A percentile compares a stretch with the other conserved stretches of the same genome.
Evolutionary conservation across 345 rosid species (phyloP).

Genomic region (Eucalyptus leucophloia): DNA sequence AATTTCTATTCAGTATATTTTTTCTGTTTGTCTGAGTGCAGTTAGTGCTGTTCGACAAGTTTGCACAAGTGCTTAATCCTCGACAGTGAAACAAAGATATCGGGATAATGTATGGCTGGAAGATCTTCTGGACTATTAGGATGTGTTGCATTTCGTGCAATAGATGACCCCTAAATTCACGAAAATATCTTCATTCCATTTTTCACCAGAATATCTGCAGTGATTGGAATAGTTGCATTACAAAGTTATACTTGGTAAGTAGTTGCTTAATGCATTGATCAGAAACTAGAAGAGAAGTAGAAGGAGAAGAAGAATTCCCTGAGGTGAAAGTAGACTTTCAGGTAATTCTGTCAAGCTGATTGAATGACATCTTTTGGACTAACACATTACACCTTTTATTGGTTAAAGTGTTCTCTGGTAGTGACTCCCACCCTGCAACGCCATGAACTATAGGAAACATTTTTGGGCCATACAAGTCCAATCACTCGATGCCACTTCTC

Average conservation of each 20-base stretch:
- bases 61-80: neutral
- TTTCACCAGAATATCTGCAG: neutral
- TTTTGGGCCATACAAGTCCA: conserved; percentile 66
- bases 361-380: neutral
- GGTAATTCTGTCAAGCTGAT: conserved; percentile 13
- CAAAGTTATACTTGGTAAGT: neutral
- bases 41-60: no score
- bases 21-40: no score
- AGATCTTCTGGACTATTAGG: neutral
- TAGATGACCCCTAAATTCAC: neutral
- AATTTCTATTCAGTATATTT: no score
- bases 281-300: conserved; percentile 25
- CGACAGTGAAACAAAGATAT: neutral
- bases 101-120: neutral
- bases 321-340: conserved; percentile 62
- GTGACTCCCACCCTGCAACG: neutral
- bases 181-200: neutral
- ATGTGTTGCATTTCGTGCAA: neutral
- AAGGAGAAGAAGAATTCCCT: conserved; percentile 41
- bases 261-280: neutral
- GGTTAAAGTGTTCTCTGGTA: neutral
- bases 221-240: neutral
- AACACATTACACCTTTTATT: neutral
- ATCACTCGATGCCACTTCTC: conserved; percentile 56
- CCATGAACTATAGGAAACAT: conserved; percentile 34